Percentiles rank a stretch among this genome's conserved stretches.
phyloP scores from a whole-genome alignment of 495 filamentous ascomycete genomes.

The Hypoxylon lenormandii region DNA sequence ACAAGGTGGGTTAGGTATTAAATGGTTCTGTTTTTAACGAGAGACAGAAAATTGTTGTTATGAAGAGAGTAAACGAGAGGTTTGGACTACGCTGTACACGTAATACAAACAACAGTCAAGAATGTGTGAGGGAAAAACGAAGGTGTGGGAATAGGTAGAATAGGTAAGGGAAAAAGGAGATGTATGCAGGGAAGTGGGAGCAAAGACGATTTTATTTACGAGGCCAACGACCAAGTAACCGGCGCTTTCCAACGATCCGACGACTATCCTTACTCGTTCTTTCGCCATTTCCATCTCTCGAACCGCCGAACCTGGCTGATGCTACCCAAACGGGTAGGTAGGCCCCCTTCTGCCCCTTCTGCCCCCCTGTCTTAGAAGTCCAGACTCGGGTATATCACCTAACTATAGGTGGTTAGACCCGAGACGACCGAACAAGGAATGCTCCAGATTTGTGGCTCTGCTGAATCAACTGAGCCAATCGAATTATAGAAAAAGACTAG shows the following conservation, averaged over 20 bases:
- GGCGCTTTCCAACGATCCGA: conserved; percentile 28
- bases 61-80: conserved; percentile 34
- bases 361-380: conserved; percentile 36
- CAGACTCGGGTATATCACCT: conserved; percentile 35
- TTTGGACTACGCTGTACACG: conserved; percentile 31
- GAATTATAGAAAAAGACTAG: neutral
- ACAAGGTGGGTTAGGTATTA: conserved; percentile 28
- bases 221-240: conserved; percentile 36
- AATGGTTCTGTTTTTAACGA: conserved; percentile 41
- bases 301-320: conserved; percentile 13
- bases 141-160: conserved; percentile 41
- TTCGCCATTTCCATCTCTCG: conserved; percentile 10
- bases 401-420: conserved; percentile 39
- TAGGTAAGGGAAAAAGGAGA: conserved; percentile 21
- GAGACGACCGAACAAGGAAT: conserved; percentile 39
- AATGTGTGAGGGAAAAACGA: conserved; percentile 40
- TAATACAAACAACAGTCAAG: conserved; percentile 34
- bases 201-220: conserved; percentile 46
- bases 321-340: conserved; percentile 39
- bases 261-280: conserved; percentile 26
- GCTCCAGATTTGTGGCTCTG: conserved; percentile 46
- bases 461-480: conserved; percentile 34
- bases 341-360: conserved; percentile 6
- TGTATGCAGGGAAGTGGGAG: conserved; percentile 38
- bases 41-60: conserved; percentile 35